Base-by-base conservation (phyloP, 371 early-diverging fungal species). In the Cokeromyces recurvatus region DNA sequence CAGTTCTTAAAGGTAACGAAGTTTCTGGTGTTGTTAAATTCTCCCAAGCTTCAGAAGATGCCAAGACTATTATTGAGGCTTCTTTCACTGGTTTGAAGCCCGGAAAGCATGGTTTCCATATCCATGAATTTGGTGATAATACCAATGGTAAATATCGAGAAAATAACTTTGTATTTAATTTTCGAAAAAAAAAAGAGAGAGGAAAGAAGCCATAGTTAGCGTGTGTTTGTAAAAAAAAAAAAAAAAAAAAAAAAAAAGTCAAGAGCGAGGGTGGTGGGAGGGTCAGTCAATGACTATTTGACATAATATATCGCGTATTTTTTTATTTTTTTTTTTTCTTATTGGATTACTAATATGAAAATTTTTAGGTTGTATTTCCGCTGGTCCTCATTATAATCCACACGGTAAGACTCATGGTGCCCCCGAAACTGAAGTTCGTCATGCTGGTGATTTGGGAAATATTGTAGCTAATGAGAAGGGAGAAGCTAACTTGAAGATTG, bases 371-470 rank as follows among this genome's bases (percentile, higher is more conserved):
- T 90, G 90, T 72, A 78, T 75, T 40, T 88, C 89, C 37, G 87
- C 91, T 27, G 90, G 91, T 57, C 68, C 69, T 45, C 95, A 94
- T 77, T 93, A 73, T 75, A 94, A 94, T 81, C 93, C 93, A 53
- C 58, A 63, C 66, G 72, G 70, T 48, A 66, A 80, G 68, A 82
- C 81, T 23, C 93, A 92, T 79, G 93, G 92, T 61, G 91, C 87
- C 42, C 91, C 90, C 43, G 68, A 63, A 22, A 81, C 65, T 53
- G 62, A 62, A 36, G 56, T 74, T 42, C 91, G 94, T 49, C 94
- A 94, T 78, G 89, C 82, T 48, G 93, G 93, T 57, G 93, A 94
- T 61, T 83, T 94, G 57, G 94, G 93, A 50, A 92, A 92, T 78
- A 57, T 92, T 41, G 58, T 43, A 20, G 90, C 84, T 20, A 61